Base-by-base conservation (phyloP, 2,329 filamentous ascomycete species). In the Exophiala spinifera region DNA sequence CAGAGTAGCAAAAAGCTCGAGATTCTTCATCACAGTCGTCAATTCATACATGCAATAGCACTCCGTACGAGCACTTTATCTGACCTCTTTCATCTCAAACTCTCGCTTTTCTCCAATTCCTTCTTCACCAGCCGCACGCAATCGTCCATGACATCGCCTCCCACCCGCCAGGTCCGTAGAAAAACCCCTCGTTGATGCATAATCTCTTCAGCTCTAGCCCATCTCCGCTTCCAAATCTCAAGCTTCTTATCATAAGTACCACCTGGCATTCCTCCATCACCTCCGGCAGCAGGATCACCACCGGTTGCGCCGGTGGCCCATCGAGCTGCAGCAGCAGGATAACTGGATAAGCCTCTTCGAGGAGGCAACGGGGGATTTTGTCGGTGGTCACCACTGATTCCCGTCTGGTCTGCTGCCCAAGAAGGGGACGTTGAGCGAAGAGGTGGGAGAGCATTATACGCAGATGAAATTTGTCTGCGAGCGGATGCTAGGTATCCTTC, bases 191-290 rank as follows among this genome's bases (percentile, higher is more conserved):
- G 65, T 4, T 70, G 61, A 2, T 69, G 65, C 33, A 79, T 66
- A 14, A 75, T 69, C 3, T 73, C 70, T 23, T 70, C 70, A 0
- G 76, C 74, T 3, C 73, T 66, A 39, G 69, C 70, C 76, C 76
- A 79, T 28, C 76, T 70, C 21, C 75, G 70, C 39, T 68, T 67
- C 76, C 76, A 79, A 7, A 77, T 63, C 51, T 78, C 76, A 52
- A 78, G 72, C 7, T 75, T 74, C 53, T 76, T 78, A 49, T 72
- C 77, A 3, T 70, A 69, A 7, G 60, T 45, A 4, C 45, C 55
- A 19, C 36, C 59, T 25, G 25, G 49, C 17, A n/a, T 53, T n/a
- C 39, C 57, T 51, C 45, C 57, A 31, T 58, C 59, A 6, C 53
- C 58, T 10, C 61, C 61, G 13, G 60, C 59, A 7, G 53, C 53